Evolutionary conservation across 768 basidiomycete species (phyloP).

Genomic region (Podaxis pistillaris): DNA sequence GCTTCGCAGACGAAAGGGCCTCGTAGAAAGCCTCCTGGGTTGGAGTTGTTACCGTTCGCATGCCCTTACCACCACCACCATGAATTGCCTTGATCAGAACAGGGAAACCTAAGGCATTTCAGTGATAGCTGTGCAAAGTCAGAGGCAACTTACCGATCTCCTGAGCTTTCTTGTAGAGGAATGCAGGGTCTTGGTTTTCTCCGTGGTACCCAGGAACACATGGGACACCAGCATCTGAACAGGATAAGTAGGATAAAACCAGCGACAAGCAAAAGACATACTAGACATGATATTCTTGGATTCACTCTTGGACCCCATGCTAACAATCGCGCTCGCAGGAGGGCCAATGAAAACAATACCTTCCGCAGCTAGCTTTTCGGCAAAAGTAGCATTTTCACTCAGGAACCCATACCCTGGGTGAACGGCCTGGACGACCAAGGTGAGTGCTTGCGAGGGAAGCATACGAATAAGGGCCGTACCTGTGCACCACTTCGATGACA

Average conservation of each 20-base stretch:
- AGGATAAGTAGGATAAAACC: background rate
- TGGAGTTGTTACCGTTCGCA: conserved; percentile 70
- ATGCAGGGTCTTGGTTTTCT: conserved; percentile 69
- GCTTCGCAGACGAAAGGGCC: conserved; percentile 80
- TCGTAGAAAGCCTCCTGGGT: conserved; percentile 71
- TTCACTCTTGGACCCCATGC: conserved; percentile 97
- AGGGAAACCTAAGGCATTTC: conserved; percentile 61
- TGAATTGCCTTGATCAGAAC: conserved; percentile 96
- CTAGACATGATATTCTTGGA: conserved; percentile 94
- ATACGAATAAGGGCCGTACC: conserved; percentile 38
- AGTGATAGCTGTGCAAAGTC: background rate
- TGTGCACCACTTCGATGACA: conserved; percentile 83
- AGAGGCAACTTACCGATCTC: conserved; percentile 53
- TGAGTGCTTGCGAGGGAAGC: conserved; percentile 5
- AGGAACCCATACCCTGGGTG: conserved; percentile 94
- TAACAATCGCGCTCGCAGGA: conserved; percentile 80
- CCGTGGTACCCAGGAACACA: conserved; percentile 96
- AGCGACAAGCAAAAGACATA: conserved; percentile 27
- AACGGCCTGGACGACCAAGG: conserved; percentile 58
- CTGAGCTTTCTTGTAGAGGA: conserved; percentile 66
- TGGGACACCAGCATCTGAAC: conserved; percentile 79
- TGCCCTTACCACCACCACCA: conserved; percentile 94
- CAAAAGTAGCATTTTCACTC: conserved; percentile 87
- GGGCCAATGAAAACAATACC: conserved; percentile 92
- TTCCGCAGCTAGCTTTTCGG: conserved; percentile 67